These are phyloP conservation scores for Rhizoclosmatium sp. DNA, from an alignment of 192 early-diverging fungal genomes.

Conservation along the genomic window DNA sequence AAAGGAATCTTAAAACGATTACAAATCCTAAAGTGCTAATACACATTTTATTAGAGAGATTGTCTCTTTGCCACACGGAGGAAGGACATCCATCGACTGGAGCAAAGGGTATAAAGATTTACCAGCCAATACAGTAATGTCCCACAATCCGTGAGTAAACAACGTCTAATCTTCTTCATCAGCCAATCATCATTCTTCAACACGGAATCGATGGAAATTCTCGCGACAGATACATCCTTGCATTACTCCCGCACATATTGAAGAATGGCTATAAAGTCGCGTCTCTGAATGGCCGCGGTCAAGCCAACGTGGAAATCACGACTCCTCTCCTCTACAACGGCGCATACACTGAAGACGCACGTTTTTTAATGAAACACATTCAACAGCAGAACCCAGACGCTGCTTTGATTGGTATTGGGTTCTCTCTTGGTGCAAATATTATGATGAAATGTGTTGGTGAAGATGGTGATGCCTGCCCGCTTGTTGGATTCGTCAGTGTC, in stretches of 20 bases:
- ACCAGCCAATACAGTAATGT: conserved; percentile 37
- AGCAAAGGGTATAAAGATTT: conserved; percentile 61
- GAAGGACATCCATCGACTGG: conserved; percentile 90
- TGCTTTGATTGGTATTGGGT: conserved; percentile 83
- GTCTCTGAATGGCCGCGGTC: conserved; percentile 91
- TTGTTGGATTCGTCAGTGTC: conserved; percentile 79
- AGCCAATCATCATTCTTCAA: conserved; percentile 80
- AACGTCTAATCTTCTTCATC: neutral
- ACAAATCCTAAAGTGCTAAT: conserved; percentile 4
- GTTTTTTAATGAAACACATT: conserved; percentile 66
- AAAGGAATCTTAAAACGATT: neutral
- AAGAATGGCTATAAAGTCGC: conserved; percentile 70
- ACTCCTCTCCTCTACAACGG: conserved; percentile 85
- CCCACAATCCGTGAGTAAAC: conserved; percentile 41
- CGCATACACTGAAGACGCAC: conserved; percentile 81
- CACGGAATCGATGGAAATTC: conserved; percentile 95
- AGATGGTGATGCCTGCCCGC: conserved; percentile 74
- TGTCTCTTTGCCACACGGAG: conserved; percentile 79
- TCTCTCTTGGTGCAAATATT: conserved; percentile 92
- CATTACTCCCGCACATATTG: conserved; percentile 57
- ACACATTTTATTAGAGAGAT: conserved; percentile 52
- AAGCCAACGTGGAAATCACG: conserved; percentile 80
- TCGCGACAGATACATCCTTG: conserved; percentile 87
- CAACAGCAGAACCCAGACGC: conserved; percentile 62
- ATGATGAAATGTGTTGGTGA: conserved; percentile 92